Evolutionary conservation across 2,329 filamentous ascomycete genomes (phyloP).

Genomic region (Alternaria brassicae): DNA sequence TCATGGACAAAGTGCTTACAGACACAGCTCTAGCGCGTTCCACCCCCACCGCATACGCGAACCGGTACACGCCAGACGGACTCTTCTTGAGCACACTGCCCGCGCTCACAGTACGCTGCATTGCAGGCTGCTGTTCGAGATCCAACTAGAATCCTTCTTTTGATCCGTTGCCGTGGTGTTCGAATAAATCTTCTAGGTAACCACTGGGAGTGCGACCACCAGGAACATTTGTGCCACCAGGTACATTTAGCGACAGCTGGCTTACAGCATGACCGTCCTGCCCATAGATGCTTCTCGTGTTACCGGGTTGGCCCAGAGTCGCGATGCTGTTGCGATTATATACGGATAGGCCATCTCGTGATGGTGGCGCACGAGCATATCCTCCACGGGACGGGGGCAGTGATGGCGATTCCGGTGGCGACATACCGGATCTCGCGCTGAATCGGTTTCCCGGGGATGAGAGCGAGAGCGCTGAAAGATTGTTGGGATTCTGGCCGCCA

Average conservation of each 20-base stretch:
- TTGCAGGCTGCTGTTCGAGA: conserved; percentile 21
- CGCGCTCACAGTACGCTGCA: conserved; percentile 9
- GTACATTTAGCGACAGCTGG: conserved; percentile 69
- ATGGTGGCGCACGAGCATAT: conserved; percentile 45
- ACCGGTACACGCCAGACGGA: conserved; percentile 6
- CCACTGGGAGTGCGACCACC: conserved; percentile 82
- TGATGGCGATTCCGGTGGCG: conserved; percentile 46
- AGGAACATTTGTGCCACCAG: conserved; percentile 54
- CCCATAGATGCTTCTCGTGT: conserved; percentile 42
- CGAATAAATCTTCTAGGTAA: conserved; percentile 88
- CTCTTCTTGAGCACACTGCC: not conserved
- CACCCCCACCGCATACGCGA: not conserved
- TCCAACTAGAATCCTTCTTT: conserved; percentile 43
- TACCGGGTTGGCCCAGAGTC: conserved; percentile 43
- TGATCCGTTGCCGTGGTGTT: conserved; percentile 65
- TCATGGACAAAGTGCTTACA: not conserved
- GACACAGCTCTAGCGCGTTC: conserved; percentile 4
- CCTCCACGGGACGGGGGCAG: conserved; percentile 46
- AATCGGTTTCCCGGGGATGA: conserved; percentile 44
- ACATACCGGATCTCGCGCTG: conserved; percentile 42
- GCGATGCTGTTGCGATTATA: conserved; percentile 50
- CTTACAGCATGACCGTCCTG: conserved; percentile 62
- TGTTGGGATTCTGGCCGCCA: conserved; percentile 47
- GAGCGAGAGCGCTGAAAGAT: conserved; percentile 41
- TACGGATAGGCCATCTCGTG: conserved; percentile 40